Conservation (phyloP, 2,329 filamentous ascomycete genomes). For the Dichotomopilus funicola region DNA sequence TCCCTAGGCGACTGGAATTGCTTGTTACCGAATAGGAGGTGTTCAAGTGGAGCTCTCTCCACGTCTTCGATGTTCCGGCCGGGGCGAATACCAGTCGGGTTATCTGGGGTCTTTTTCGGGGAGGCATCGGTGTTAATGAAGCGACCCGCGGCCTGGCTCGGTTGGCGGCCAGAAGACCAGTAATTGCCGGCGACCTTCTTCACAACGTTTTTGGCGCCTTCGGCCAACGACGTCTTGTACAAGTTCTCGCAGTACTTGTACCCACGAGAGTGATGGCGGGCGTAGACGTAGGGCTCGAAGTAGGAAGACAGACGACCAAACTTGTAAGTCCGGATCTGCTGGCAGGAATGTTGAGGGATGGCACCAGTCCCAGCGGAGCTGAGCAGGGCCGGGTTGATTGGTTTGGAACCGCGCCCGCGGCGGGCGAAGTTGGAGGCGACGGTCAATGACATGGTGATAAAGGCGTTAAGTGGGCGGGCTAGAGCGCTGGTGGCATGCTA, state of each 20-base stretch:
- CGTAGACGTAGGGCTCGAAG: constrained; percentile 29
- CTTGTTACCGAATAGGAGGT: constrained; percentile 34
- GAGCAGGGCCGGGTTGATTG: constrained; percentile 12
- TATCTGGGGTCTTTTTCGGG: constrained; percentile 29
- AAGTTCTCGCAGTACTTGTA: constrained; percentile 42
- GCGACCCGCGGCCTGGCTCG: constrained; percentile 24
- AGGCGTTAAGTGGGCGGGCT: neutral
- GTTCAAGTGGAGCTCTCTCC: constrained; percentile 39
- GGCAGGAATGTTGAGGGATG: constrained; percentile 28
- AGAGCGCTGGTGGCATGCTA: constrained; percentile 13
- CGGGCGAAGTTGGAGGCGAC: constrained; percentile 26
- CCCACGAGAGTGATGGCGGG: constrained; percentile 37
- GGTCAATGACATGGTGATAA: constrained; percentile 29
- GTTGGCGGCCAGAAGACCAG: constrained; percentile 26
- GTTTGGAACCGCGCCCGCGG: constrained; percentile 25
- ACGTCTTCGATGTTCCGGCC: constrained; percentile 39
- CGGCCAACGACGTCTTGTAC: constrained; percentile 31
- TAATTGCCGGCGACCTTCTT: constrained; percentile 39
- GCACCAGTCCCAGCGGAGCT: constrained; percentile 12
- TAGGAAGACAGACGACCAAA: constrained; percentile 41
- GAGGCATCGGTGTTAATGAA: constrained; percentile 32
- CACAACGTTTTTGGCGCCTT: constrained; percentile 32
- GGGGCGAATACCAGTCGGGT: constrained; percentile 33
- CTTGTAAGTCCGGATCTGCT: constrained; percentile 44
- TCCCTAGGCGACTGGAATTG: neutral